phyloP scores from a whole-genome alignment of 768 basidiomycete genomes.

The Artomyces pyxidatus region DNA sequence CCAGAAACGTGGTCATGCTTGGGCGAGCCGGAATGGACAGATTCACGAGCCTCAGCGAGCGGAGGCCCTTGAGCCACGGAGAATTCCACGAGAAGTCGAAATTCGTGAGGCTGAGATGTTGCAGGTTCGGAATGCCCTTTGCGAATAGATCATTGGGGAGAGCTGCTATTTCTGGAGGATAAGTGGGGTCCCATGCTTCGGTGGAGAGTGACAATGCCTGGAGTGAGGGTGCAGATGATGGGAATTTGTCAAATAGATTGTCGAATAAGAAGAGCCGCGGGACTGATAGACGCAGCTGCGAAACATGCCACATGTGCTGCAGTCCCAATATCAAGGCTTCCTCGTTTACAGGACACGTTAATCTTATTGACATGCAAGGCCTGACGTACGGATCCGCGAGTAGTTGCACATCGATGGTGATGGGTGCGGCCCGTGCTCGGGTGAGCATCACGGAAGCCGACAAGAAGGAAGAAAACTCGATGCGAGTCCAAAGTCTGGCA shows the following conservation, averaged over 20 bases:
- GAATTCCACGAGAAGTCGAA: constrained; percentile 3
- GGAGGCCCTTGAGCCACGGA: constrained; percentile 3
- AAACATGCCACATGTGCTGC: constrained; percentile 1
- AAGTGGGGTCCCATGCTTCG: neutral
- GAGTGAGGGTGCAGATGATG: constrained; percentile 1
- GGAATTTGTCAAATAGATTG: neutral
- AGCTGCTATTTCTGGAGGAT: neutral
- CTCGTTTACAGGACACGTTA: too few species aligned
- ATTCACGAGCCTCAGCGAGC: neutral
- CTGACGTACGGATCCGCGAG: neutral
- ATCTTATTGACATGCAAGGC: too few species aligned
- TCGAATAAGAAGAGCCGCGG: neutral
- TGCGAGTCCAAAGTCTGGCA: constrained; percentile 4
- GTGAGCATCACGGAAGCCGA: neutral
- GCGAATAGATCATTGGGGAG: neutral
- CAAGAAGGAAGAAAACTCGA: neutral
- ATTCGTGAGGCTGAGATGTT: neutral
- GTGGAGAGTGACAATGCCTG: neutral
- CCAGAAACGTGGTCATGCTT: constrained; percentile 1
- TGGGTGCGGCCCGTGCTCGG: constrained; percentile 2
- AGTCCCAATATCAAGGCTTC: neutral
- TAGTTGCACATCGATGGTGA: neutral
- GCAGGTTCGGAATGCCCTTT: neutral
- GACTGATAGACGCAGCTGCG: neutral
- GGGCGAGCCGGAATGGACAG: neutral